Base-by-base conservation (phyloP, 2,329 filamentous ascomycete genomes). In the Cordyceps javanica region DNA sequence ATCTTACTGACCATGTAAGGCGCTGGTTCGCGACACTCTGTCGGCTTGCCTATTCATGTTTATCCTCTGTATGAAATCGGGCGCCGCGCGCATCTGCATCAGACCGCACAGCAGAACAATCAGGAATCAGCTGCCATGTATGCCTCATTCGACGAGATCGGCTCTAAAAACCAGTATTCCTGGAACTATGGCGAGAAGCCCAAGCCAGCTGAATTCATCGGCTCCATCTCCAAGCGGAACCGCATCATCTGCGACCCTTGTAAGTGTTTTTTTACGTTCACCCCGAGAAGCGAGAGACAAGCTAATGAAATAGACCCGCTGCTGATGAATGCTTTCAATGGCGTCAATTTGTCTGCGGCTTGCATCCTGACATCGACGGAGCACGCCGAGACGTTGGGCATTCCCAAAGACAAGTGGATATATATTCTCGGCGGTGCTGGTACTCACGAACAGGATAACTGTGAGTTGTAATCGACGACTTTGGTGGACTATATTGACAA, bases 261-360 rank as follows among this genome's bases (percentile, higher is more conserved):
- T 87, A 68, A 55, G 78, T 69, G n/a, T 2, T 11, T 13, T n/a
- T n/a, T n/a, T n/a, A n/a, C n/a, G n/a, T n/a, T 32, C 19, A 11
- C 6, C 30, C 30, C n/a, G 3, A 2, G 1, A 1, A 45, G n/a
- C 25, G 21, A 16, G 11, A 5, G 6, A 14, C 23, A 21, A 19
- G 8, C 42, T 39, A 23, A 39, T 25, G 7, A 3, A 34, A 2
- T 49, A 88, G 84, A 88, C 69, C 83, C 85, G 0, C 71, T 89
- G 0, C 69, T 88, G 10, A 88, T 88, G 85, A 89, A 89, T 64
- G 85, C 86, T 0, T 88, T 88, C 70, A 89, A 88, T 62, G 85
- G 77, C 2, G 79, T 89, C 36, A 88, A 89, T 60, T 71, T 88
- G 14, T 79, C 85, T 2, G 81, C 76, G 0, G 82, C 85, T 8